phyloP scores from a whole-genome alignment of 495 filamentous ascomycete genomes.

The Lasiosphaeria hispida region DNA sequence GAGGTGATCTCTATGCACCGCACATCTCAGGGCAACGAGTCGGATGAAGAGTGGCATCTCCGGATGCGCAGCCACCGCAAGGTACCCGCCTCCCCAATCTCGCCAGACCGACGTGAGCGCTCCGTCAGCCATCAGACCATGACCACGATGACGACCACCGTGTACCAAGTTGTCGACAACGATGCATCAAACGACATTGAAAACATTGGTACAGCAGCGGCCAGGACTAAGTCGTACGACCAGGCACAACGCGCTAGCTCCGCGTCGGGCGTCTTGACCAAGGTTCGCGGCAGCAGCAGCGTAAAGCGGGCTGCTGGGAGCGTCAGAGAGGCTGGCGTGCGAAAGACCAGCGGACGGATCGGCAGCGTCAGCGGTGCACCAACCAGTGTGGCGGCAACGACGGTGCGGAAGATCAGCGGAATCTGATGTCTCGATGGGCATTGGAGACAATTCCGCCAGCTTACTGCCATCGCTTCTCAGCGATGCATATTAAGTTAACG shows the following conservation, averaged over 20 bases:
- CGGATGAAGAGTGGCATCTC: conserved; percentile 73
- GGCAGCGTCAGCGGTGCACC: conserved; percentile 62
- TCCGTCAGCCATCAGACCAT: conserved; percentile 56
- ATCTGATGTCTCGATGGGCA: conserved; percentile 11
- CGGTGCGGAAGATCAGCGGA: conserved; percentile 45
- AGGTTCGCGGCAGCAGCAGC: conserved; percentile 65
- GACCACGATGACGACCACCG: conserved; percentile 61
- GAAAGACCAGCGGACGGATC: conserved; percentile 92
- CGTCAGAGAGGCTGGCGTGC: conserved; percentile 59
- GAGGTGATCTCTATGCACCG: conserved; percentile 52
- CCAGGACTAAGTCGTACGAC: conserved; percentile 64
- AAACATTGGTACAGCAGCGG: conserved; percentile 44
- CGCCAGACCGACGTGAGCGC: conserved; percentile 38
- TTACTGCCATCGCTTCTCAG: conserved; percentile 6
- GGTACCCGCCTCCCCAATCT: conserved; percentile 39
- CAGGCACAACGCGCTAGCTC: conserved; percentile 59
- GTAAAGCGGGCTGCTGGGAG: conserved; percentile 54
- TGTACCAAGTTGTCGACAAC: conserved; percentile 53
- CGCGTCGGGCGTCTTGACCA: conserved; percentile 65
- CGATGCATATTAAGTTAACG: conserved; percentile 9
- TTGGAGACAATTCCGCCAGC: background rate
- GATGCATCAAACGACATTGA: conserved; percentile 55
- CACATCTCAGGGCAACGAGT: conserved; percentile 58
- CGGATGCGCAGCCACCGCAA: conserved; percentile 66
- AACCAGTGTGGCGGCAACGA: conserved; percentile 27